Evolutionary conservation across 305 asterid species (phyloP), one percentile per base, ranked within the genome.

Genomic region (Rubia occidens): DNA sequence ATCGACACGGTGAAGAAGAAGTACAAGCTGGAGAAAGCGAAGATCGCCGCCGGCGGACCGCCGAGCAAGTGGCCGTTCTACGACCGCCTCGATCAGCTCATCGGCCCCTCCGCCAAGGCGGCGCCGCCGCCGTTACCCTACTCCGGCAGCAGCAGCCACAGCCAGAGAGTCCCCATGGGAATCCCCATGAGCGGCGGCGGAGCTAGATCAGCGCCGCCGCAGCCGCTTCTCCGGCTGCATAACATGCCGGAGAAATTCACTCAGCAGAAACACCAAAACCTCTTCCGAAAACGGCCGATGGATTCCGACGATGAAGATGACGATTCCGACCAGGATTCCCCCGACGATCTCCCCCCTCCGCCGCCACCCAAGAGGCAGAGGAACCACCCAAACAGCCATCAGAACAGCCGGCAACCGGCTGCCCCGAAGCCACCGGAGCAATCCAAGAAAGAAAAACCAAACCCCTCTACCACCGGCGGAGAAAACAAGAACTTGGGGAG

Each of bases 1-100:
- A 90, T 93, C 32, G 98, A 93, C 72, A 93, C 98, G 13, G 95
- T 90, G 4, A 93, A 93, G 82, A 93, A 93, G 87, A 93, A 90
- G 83, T 93, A 86, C 72, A 93, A 93, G 86, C 66, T 66, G 43
- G 98, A 93, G 92, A 93, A 90, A 82, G 86, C 90, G 44, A 88
- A 84, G 95, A 87, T 90, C 74, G 82, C 79, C 3, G 66, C 90
- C 6, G 86, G 86, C 9, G 88, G 82, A 56, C 91, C 85, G 0
- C 88, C 87, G 2, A 86, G 95, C 63, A 86, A 69, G 76, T 92
- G 98, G 98, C 83, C 85, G 3, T 88, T 89, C 51, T 92, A 60
- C 53, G 78, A 83, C 53, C 82, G 74, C 78, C 86, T 92, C 11
- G 96, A 88, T 65, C 79, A 74, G 69, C 80, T 92, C 83, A 86